phyloP scores from a whole-genome alignment of 768 basidiomycete genomes.

The Amanita thiersii region DNA sequence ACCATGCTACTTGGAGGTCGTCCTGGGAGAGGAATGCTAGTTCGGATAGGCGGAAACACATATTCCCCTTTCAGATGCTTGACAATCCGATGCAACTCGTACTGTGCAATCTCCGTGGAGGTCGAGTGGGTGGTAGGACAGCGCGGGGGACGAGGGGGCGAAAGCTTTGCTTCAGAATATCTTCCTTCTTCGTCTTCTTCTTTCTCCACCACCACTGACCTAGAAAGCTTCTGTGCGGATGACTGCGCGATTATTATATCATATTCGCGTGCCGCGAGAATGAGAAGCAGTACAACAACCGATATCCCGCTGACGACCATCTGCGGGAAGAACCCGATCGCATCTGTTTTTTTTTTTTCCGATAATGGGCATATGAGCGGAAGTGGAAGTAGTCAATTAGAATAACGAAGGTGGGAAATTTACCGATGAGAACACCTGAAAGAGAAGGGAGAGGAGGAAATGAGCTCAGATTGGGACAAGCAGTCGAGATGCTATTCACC shows the following conservation, averaged over 20 bases:
- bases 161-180: background rate
- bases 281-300: conserved; percentile 31
- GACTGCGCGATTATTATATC: conserved; percentile 15
- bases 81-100: conserved; percentile 26
- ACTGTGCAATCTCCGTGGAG: conserved; percentile 26
- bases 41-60: conserved; percentile 31
- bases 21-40: conserved; percentile 5
- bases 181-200: no score
- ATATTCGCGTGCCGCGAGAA: conserved; percentile 33
- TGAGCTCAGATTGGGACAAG: background rate
- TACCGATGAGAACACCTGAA: conserved; percentile 41
- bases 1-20: conserved; percentile 7
- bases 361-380: background rate
- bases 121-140: conserved; percentile 20
- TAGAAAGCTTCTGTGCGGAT: conserved; percentile 12
- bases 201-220: conserved; percentile 2
- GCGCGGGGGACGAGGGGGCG: conserved; percentile 18
- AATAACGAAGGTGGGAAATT: conserved; percentile 8
- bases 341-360: conserved; percentile 29
- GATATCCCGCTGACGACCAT: conserved; percentile 40
- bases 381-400: background rate
- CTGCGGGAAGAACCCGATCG: conserved; percentile 53
- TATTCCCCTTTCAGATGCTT: conserved; percentile 31
- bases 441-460: background rate
- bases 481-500: conserved; percentile 15